Evolutionary conservation across 1,284 basidiomycete genomes (phyloP).

Genomic region (Ceraceosorus guamensis): DNA sequence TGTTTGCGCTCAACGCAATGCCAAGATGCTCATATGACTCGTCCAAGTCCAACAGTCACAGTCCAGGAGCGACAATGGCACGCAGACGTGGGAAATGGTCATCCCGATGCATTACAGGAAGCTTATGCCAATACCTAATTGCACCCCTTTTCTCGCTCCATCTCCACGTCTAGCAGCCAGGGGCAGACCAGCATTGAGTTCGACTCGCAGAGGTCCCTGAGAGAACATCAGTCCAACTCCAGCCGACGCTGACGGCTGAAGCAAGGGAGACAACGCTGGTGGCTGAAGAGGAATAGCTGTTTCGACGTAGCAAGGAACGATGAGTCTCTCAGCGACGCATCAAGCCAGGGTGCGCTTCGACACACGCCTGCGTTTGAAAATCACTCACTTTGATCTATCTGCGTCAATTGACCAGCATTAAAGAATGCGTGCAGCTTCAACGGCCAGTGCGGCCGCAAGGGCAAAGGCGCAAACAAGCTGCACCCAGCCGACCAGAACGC

Average conservation of each 20-base stretch:
- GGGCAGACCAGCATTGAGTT: constrained; percentile 87
- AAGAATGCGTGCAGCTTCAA: constrained; percentile 76
- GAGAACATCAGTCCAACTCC: constrained; percentile 87
- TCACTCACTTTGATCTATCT: constrained; percentile 58
- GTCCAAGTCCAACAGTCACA: too few species aligned
- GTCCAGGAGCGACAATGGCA: too few species aligned
- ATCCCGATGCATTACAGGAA: constrained; percentile 30
- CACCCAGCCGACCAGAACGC: constrained; percentile 75
- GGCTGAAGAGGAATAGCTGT: background rate
- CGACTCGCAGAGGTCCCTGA: constrained; percentile 74
- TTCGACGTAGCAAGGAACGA: constrained; percentile 46
- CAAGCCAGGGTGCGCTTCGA: too few species aligned
- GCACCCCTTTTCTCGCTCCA: constrained; percentile 69
- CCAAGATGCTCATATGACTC: too few species aligned
- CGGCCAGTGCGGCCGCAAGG: constrained; percentile 74
- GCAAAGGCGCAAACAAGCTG: constrained; percentile 73
- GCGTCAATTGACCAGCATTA: constrained; percentile 76
- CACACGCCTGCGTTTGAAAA: too few species aligned
- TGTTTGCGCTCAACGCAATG: too few species aligned
- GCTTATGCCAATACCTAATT: constrained; percentile 77
- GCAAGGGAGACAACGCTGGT: constrained; percentile 9
- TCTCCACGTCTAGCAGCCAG: constrained; percentile 71
- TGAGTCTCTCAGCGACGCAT: too few species aligned
- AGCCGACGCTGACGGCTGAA: constrained; percentile 59
- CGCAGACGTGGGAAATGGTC: too few species aligned